Evolutionary conservation across 768 basidiomycete genomes (phyloP), one percentile per base, ranked within the genome.

Genomic region (Gloeophyllum trabeum): DNA sequence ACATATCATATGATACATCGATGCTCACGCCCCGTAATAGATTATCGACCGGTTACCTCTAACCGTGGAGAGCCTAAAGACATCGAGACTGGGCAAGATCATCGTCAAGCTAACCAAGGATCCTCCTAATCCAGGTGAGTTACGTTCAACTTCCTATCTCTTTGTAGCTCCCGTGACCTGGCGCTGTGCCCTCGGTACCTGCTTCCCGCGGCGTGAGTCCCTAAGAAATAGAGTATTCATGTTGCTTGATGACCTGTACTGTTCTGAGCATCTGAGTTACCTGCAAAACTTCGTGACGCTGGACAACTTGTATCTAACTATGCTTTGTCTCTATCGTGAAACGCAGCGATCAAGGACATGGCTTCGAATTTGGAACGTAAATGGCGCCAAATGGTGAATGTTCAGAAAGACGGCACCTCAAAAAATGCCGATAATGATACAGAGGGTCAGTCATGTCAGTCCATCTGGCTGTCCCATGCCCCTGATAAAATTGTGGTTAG

Each of bases 291-390:
- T 32, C 28, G 10, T 32, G 28, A 32, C 28, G 28, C 10, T 37
- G 20, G 24, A 40, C 19, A 13, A 6, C 39, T 7, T 77, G 71
- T 81, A 80, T 83, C 81, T 86, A 78, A 86, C 81, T 55, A 61
- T 54, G 44, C 53, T 59, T 62, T 56, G 61, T 61, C 64, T 63
- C 66, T 58, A 53, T 59, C 54, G 61, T 62, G 61, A 48, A 61
- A 58, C 61, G 60, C 70, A 90, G 87, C 87, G 65, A 75, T 87
- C 81, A 85, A 88, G 79, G 87, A 90, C 67, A 86, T 90, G 83
- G 87, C 87, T 53, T 76, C 75, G 58, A 88, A 86, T 67, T 69
- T 90, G 66, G 85, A 87, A 63, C 76, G 76, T 54, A 79, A 78
- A 66, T 90, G 87, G 88, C 76, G 83, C 44, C 65, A 66, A 47